Evolutionary conservation across 1,284 basidiomycete genomes (phyloP).

Genomic region (Trametes sp.): DNA sequence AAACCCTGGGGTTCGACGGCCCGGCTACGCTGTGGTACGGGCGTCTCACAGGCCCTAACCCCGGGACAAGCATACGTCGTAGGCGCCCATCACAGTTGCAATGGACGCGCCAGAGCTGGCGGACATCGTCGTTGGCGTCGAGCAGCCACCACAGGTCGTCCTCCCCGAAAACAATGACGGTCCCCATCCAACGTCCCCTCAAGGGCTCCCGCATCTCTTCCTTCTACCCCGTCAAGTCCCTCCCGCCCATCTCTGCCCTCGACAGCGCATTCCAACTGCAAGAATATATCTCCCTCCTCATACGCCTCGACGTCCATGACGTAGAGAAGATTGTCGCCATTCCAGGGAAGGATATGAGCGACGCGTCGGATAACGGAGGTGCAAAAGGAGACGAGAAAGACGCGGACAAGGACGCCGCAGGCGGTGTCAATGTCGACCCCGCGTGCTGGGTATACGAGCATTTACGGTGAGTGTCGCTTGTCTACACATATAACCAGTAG

Average conservation of each 20-base stretch:
- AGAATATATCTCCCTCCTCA: slow-evolving; percentile 91
- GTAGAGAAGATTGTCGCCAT: slow-evolving; percentile 83
- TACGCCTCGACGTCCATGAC: slow-evolving; percentile 87
- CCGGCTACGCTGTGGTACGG: neutral
- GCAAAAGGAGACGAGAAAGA: slow-evolving; percentile 48
- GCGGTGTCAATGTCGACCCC: slow-evolving; percentile 71
- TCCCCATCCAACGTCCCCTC: slow-evolving; percentile 64
- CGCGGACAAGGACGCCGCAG: slow-evolving; percentile 52
- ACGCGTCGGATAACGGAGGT: slow-evolving; percentile 48
- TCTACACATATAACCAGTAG: neutral
- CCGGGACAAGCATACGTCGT: neutral
- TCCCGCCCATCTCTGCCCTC: slow-evolving; percentile 72
- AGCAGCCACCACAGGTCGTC: slow-evolving; percentile 7
- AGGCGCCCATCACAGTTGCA: slow-evolving; percentile 10
- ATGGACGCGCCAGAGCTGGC: neutral
- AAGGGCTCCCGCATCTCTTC: slow-evolving; percentile 79
- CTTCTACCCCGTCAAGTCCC: slow-evolving; percentile 75
- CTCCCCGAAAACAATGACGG: slow-evolving; percentile 36
- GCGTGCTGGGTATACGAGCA: slow-evolving; percentile 97
- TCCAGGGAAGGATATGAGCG: slow-evolving; percentile 54
- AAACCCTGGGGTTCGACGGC: neutral
- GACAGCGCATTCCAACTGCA: slow-evolving; percentile 95
- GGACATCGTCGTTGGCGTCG: slow-evolving; percentile 9
- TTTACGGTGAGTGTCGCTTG: slow-evolving; percentile 65
- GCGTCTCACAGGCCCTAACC: too few relatives aligned